A percentile compares a stretch with the other conserved stretches of the same genome.
Evolutionary conservation across 805 yeast genomes (phyloP).

Genomic region (Saccharomycopsis capsularis): DNA sequence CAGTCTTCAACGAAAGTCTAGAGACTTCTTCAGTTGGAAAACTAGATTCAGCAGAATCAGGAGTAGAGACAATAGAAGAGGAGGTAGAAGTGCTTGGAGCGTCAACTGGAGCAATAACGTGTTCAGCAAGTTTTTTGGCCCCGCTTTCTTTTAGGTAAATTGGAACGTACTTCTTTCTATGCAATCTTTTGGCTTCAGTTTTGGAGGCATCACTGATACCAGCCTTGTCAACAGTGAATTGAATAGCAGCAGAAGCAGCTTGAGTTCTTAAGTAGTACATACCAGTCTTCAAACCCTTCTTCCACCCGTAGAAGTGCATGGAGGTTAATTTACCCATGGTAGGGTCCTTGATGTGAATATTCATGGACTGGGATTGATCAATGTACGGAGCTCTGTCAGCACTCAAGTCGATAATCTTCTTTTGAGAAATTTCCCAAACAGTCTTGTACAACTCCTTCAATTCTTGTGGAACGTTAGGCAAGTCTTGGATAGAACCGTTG

Average conservation of each 20-base stretch:
- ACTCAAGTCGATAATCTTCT: conserved; percentile 67
- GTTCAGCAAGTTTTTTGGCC: conserved; percentile 19
- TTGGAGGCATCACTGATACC: conserved; percentile 20
- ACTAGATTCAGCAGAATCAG: conserved; percentile 9
- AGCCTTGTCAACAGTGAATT: conserved; percentile 64
- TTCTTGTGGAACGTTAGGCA: conserved; percentile 66
- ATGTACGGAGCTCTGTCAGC: conserved; percentile 75
- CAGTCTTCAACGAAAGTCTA: conserved; percentile 11
- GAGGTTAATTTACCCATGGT: conserved; percentile 95
- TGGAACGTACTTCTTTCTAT: conserved; percentile 32
- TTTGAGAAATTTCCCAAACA: conserved; percentile 94
- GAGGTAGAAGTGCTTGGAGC: conserved; percentile 1
- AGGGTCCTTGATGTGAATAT: conserved; percentile 80
- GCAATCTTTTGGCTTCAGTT: conserved; percentile 24
- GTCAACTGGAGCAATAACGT: conserved; percentile 36
- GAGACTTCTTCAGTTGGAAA: conserved; percentile 16
- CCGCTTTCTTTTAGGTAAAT: conserved; percentile 6
- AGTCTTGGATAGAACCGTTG: conserved; percentile 80
- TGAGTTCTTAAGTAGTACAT: conserved; percentile 97
- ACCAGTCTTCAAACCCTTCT: conserved; percentile 96
- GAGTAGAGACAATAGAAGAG: conserved; percentile 6
- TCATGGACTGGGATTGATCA: conserved; percentile 91
- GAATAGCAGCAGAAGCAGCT: conserved; percentile 96
- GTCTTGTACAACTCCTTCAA: conserved; percentile 80
- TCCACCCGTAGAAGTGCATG: conserved; percentile 99